Conservation (phyloP, 441 rosid genomes). For the Gossypium schwendimanii region DNA sequence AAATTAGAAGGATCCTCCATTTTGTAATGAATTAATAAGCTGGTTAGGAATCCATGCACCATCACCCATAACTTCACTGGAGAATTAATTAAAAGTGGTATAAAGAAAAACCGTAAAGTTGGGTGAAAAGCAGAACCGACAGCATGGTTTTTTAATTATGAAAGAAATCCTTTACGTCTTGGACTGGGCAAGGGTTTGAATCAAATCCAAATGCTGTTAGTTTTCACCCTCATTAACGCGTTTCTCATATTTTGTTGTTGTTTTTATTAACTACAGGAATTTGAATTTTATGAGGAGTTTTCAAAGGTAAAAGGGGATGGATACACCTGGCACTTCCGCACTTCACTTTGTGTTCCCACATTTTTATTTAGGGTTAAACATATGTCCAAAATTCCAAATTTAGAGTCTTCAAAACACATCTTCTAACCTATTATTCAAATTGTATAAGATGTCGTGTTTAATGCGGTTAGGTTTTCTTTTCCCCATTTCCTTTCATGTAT, state of each 20-base stretch:
- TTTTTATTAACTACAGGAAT: not conserved
- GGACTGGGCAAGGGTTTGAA: conserved; percentile 5
- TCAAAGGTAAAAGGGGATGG: too few relatives aligned
- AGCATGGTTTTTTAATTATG: not conserved
- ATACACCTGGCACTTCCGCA: too few relatives aligned
- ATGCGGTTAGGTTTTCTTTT: not conserved
- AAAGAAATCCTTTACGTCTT: conserved; percentile 6
- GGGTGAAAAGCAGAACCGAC: conserved; percentile 14
- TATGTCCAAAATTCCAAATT: too few relatives aligned
- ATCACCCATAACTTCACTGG: not conserved
- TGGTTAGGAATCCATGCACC: not conserved
- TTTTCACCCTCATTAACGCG: not conserved
- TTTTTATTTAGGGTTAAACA: too few relatives aligned
- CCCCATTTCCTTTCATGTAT: not conserved
- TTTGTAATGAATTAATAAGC: not conserved
- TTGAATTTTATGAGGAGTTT: too few relatives aligned
- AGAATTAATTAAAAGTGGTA: not conserved
- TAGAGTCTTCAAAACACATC: too few relatives aligned
- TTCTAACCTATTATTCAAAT: not conserved
- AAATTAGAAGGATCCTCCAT: not conserved
- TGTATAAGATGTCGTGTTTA: not conserved
- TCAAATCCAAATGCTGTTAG: not conserved
- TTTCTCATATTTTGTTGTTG: not conserved
- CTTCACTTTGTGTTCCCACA: too few relatives aligned
- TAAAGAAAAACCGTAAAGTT: not conserved